phyloP scores from a whole-genome alignment of 129 eudicot species.

The Escallonia rubra region DNA sequence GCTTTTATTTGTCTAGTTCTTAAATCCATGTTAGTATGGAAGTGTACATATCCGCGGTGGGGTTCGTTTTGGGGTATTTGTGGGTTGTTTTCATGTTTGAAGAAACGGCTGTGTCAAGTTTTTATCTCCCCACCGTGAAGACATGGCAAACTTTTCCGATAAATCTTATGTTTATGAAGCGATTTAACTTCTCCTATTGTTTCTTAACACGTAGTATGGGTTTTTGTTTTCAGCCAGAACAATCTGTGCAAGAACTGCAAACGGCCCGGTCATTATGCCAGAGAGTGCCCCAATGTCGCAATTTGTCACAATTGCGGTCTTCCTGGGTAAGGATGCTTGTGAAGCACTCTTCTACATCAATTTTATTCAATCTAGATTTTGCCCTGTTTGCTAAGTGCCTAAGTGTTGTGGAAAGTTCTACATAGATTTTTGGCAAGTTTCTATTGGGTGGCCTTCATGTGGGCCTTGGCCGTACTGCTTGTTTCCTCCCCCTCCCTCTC shows the following conservation, averaged over 20 bases:
- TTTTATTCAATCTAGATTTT: neutral
- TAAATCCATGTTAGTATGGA: too few relatives aligned
- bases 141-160: too few relatives aligned
- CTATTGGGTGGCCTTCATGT: neutral
- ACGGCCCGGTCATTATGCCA: slow-evolving; percentile 89
- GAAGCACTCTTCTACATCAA: neutral
- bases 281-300: slow-evolving; percentile 94
- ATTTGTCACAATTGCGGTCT: slow-evolving; percentile 94
- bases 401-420: neutral
- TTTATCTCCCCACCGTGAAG: too few relatives aligned
- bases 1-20: too few relatives aligned
- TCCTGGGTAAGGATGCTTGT: slow-evolving; percentile 63
- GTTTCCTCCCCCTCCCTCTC: too few relatives aligned
- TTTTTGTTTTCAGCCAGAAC: slow-evolving; percentile 52
- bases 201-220: neutral
- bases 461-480: too few relatives aligned
- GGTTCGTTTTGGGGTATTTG: too few relatives aligned
- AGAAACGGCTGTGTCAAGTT: too few relatives aligned
- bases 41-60: too few relatives aligned
- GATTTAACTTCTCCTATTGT: too few relatives aligned
- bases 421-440: neutral
- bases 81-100: too few relatives aligned
- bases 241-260: slow-evolving; percentile 88
- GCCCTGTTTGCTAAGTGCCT: neutral
- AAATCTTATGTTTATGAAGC: too few relatives aligned